Conservation (phyloP, 1,284 basidiomycete genomes). For the Austroboletus rostrupii region DNA sequence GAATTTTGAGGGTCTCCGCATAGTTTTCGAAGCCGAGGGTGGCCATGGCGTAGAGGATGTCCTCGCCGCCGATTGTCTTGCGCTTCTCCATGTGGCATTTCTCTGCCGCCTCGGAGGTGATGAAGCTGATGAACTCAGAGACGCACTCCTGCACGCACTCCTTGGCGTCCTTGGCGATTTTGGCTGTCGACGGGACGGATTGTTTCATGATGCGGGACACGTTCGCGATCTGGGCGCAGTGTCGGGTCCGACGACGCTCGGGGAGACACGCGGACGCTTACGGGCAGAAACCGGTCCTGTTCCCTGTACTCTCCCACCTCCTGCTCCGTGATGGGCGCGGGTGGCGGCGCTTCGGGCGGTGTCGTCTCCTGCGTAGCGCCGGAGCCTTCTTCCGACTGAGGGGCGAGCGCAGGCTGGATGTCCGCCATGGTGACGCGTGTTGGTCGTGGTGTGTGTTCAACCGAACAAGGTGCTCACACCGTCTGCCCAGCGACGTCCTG, state of each 20-base stretch:
- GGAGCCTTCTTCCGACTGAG: conserved; percentile 45
- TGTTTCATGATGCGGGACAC: conserved; percentile 94
- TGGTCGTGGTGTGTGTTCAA: neutral
- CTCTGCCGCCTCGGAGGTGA: conserved; percentile 87
- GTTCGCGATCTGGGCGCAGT: conserved; percentile 75
- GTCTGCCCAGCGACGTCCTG: neutral
- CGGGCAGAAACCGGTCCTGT: conserved; percentile 88
- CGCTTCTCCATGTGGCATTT: conserved; percentile 85
- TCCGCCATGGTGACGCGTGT: conserved; percentile 42
- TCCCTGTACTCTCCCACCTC: conserved; percentile 90
- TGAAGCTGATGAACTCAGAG: conserved; percentile 94
- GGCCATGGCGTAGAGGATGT: conserved; percentile 85
- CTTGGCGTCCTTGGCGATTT: conserved; percentile 96
- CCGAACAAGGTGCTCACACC: conserved; percentile 4
- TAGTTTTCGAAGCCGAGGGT: conserved; percentile 95
- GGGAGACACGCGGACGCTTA: conserved; percentile 29
- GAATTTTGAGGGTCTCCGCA: conserved; percentile 84
- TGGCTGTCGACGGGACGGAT: conserved; percentile 84
- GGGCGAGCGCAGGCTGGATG: conserved; percentile 53
- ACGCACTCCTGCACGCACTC: conserved; percentile 96
- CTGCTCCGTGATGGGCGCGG: conserved; percentile 79
- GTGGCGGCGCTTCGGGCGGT: conserved; percentile 48
- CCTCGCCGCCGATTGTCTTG: conserved; percentile 88
- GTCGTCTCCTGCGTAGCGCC: conserved; percentile 34
- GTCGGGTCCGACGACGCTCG: neutral